A percentile compares a stretch with the other conserved stretches of the same genome.
phyloP scores from a whole-genome alignment of 129 eudicot species.

The Escallonia rubra region DNA sequence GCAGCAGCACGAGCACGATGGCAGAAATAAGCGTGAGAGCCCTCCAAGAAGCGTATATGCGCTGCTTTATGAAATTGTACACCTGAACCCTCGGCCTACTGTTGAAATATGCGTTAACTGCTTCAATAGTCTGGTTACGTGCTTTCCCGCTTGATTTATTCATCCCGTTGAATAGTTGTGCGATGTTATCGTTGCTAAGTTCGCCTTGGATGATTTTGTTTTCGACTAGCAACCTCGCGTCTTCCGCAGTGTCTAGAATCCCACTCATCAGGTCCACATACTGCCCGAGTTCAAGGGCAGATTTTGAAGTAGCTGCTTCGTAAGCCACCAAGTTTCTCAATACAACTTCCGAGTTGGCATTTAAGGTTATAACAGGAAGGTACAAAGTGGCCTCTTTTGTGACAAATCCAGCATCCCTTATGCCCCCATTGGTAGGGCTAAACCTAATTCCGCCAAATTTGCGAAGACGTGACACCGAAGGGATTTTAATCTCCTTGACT shows the following conservation, averaged over 20 bases:
- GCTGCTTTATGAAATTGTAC: no score
- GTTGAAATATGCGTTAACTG: no score
- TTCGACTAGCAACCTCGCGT: constrained; percentile 37
- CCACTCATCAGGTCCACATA: constrained; percentile 70
- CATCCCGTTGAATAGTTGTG: constrained; percentile 73
- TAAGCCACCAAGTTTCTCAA: constrained; percentile 62
- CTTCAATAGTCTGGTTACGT: no score
- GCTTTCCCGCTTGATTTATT: constrained; percentile 7
- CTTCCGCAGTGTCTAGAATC: constrained; percentile 61
- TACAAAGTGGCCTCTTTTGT: constrained; percentile 13
- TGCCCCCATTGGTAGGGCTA: constrained; percentile 34
- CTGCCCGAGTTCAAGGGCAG: constrained; percentile 50
- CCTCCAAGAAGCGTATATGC: no score
- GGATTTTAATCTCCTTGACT: constrained; percentile 52
- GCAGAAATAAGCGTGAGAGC: no score
- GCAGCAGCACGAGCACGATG: no score
- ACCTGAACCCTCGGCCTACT: no score
- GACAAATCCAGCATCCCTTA: constrained; percentile 33
- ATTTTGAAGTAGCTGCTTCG: constrained; percentile 43
- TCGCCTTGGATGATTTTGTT: constrained; percentile 42
- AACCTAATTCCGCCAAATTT: constrained; percentile 17
- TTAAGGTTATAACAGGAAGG: constrained; percentile 41
- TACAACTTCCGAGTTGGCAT: constrained; percentile 39
- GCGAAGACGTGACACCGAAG: constrained; percentile 46
- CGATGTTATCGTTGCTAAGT: constrained; percentile 69